A percentile compares a stretch with the other conserved stretches of the same genome.
phyloP scores from a whole-genome alignment of 306 rosid genomes.

The Cucurbita pepo region DNA sequence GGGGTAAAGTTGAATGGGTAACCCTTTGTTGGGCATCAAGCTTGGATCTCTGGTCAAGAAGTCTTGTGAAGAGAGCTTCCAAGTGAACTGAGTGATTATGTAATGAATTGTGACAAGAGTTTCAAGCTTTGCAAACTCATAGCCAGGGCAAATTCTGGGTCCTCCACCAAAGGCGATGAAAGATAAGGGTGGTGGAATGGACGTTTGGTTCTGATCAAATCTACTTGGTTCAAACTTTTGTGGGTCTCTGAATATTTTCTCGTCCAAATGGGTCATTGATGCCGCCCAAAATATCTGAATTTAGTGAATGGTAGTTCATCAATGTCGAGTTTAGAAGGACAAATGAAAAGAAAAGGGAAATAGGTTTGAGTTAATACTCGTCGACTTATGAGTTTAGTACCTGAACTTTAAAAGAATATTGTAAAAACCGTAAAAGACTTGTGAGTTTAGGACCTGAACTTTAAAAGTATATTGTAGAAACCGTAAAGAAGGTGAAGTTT shows the following conservation, averaged over 20 bases:
- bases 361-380: no score
- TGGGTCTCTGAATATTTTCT: constrained; percentile 39
- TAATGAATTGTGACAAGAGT: constrained; percentile 49
- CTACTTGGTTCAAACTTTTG: constrained; percentile 57
- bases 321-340: no score
- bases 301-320: neutral
- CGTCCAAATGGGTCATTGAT: constrained; percentile 59
- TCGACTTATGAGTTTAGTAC: no score
- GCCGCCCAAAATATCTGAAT: constrained; percentile 53
- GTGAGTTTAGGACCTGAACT: no score
- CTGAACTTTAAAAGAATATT: no score
- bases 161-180: constrained; percentile 65
- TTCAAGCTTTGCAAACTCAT: constrained; percentile 52
- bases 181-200: constrained; percentile 48
- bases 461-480: neutral
- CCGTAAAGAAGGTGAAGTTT: neutral
- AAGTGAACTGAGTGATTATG: constrained; percentile 44
- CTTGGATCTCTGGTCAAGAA: constrained; percentile 43
- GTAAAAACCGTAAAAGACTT: no score
- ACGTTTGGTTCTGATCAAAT: constrained; percentile 36
- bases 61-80: constrained; percentile 48
- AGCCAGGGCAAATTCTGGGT: constrained; percentile 53
- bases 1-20: constrained; percentile 32
- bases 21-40: constrained; percentile 41
- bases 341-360: no score